Evolutionary conservation across 2,329 filamentous ascomycete genomes (phyloP).

Genomic region (Phoma sp.): DNA sequence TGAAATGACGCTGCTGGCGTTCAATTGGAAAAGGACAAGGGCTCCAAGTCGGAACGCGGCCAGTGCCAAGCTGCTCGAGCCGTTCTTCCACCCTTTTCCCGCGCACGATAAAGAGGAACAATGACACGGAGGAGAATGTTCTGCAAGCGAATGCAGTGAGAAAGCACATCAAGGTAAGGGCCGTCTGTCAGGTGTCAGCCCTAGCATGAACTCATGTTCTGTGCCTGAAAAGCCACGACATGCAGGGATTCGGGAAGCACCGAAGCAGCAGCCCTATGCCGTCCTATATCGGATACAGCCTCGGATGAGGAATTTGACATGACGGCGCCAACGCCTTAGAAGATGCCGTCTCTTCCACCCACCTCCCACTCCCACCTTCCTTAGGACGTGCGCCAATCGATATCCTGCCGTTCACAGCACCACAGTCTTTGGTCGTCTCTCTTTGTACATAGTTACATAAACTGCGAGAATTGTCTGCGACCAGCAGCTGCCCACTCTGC

Average conservation of each 20-base stretch:
- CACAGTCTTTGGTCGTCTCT: conserved; percentile 3
- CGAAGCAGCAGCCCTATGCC: conserved; percentile 6
- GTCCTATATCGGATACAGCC: conserved; percentile 2
- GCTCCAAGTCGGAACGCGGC: conserved; percentile 12
- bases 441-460: conserved; percentile 7
- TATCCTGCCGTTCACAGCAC: conserved; percentile 1
- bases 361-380: conserved; percentile 8
- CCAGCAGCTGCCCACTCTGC: conserved; percentile 13
- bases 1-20: conserved; percentile 9
- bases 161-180: neutral
- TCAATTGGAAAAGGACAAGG: conserved; percentile 2
- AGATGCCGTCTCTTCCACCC: conserved; percentile 13
- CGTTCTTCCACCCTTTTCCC: conserved; percentile 3
- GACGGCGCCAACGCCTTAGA: conserved; percentile 15
- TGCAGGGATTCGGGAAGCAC: conserved; percentile 11
- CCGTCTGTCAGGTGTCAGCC: conserved; percentile 2
- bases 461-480: neutral
- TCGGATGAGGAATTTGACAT: conserved; percentile 15
- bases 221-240: conserved; percentile 7
- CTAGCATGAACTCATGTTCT: conserved; percentile 10
- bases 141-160: neutral
- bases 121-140: neutral
- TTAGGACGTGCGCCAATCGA: conserved; percentile 5
- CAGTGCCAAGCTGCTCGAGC: conserved; percentile 13
- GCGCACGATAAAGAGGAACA: neutral